These are phyloP conservation scores for Lasiodiplodia theobromae DNA, from an alignment of 2,329 filamentous ascomycete genomes.

Conservation along the genomic window DNA sequence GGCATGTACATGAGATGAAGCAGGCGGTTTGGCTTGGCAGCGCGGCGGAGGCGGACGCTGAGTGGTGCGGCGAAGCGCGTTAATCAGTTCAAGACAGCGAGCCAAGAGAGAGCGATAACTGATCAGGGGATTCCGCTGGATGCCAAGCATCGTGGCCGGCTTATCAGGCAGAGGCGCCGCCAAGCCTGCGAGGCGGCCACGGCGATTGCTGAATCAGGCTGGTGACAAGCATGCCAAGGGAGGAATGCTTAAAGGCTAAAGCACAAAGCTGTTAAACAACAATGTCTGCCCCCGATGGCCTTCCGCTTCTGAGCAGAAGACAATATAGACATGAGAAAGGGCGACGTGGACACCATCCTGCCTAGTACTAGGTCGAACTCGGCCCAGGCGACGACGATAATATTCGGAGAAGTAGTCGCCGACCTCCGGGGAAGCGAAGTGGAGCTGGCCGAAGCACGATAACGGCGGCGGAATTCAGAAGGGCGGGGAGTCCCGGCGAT, in stretches of 20 bases:
- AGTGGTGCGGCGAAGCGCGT: conserved; percentile 8
- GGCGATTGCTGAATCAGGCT: conserved; percentile 10
- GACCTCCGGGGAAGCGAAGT: not conserved
- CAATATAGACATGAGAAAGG: not conserved
- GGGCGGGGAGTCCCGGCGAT: not conserved
- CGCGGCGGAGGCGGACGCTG: not conserved
- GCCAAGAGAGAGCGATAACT: not conserved
- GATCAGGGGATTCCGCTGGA: not conserved
- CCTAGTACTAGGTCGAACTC: not conserved
- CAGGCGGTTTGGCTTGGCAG: conserved; percentile 2
- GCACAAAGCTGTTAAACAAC: not conserved
- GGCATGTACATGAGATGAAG: too few relatives aligned
- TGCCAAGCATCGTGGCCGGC: conserved; percentile 11
- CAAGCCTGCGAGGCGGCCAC: conserved; percentile 9
- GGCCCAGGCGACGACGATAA: not conserved
- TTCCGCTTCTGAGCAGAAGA: not conserved
- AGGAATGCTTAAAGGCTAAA: not conserved
- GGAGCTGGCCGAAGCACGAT: conserved; percentile 3
- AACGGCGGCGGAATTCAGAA: not conserved
- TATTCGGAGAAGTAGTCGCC: not conserved
- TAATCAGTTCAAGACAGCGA: conserved; percentile 6
- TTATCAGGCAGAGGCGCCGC: conserved; percentile 16
- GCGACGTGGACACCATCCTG: conserved; percentile 8
- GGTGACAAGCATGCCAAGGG: conserved; percentile 24
- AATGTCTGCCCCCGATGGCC: not conserved